Evolutionary conservation across 164 flowering plant genomes (phyloP).

Genomic region (Vitis rotundifolia): DNA sequence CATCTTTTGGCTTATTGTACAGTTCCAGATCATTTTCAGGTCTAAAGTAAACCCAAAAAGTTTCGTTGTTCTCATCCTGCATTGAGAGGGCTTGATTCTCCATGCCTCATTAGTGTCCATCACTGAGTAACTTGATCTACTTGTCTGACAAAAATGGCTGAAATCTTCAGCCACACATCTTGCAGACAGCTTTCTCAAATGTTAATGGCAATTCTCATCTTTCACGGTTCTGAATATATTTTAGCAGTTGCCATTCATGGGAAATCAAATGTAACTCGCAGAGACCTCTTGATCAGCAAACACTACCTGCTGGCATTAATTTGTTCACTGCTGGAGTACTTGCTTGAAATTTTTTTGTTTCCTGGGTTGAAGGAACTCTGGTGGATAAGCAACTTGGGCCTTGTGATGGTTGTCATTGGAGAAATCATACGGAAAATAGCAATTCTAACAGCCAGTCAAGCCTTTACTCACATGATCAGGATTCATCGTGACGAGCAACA

Average conservation of each 20-base stretch:
- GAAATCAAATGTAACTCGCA: slow-evolving; percentile 46
- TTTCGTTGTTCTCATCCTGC: background rate
- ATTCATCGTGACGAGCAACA: slow-evolving; percentile 59
- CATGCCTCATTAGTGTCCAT: background rate
- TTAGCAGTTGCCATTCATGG: slow-evolving; percentile 68
- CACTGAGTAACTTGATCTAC: slow-evolving; percentile 4
- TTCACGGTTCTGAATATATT: slow-evolving; percentile 67
- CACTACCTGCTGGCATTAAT: slow-evolving; percentile 74
- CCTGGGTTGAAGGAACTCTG: slow-evolving; percentile 75
- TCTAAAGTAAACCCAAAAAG: background rate
- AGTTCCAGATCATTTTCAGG: slow-evolving; percentile 12
- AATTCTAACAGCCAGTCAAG: slow-evolving; percentile 76
- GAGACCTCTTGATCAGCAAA: slow-evolving; percentile 78
- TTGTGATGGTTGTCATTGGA: slow-evolving; percentile 73
- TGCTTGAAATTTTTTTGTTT: slow-evolving; percentile 51
- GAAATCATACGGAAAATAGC: slow-evolving; percentile 83
- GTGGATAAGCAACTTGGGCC: slow-evolving; percentile 79
- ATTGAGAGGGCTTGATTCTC: background rate
- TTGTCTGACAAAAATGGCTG: slow-evolving; percentile 38
- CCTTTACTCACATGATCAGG: slow-evolving; percentile 87
- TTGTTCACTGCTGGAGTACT: slow-evolving; percentile 67
- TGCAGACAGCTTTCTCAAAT: slow-evolving; percentile 63
- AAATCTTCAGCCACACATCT: slow-evolving; percentile 46
- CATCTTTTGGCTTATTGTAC: background rate
- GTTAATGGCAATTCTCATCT: slow-evolving; percentile 56